Evolutionary conservation across 192 early-diverging fungal species (phyloP).

Genomic region (Allomyces arbusculus): DNA sequence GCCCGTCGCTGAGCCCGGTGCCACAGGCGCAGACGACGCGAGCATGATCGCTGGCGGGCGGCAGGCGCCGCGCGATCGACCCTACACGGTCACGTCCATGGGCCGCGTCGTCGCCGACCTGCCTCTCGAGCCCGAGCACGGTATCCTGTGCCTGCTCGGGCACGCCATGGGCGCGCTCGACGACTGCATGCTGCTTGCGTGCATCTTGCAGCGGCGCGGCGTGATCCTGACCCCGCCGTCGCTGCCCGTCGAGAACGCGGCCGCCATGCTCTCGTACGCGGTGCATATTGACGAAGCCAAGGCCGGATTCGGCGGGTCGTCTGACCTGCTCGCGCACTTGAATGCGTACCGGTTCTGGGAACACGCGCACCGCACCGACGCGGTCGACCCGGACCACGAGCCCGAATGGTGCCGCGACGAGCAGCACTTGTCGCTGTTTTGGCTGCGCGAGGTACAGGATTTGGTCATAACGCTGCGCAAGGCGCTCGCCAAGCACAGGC

Average conservation of each 20-base stretch:
- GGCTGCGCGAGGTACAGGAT: conserved; percentile 13
- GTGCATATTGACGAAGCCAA: conserved; percentile 3
- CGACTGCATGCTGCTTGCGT: conserved; percentile 8
- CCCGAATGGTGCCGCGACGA: conserved; percentile 9
- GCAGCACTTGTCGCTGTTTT: conserved; percentile 11
- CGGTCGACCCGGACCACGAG: conserved; percentile 4
- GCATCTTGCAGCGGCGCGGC: conserved; percentile 9
- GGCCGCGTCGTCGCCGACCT: conserved; percentile 9
- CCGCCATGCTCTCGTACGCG: conserved; percentile 8
- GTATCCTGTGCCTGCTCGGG: conserved; percentile 9
- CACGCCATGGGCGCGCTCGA: conserved; percentile 7
- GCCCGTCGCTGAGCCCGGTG: conserved; percentile 3
- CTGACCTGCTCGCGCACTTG: conserved; percentile 11
- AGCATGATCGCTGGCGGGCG: conserved; percentile 1
- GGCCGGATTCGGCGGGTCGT: conserved; percentile 7
- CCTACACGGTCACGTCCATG: conserved; percentile 8
- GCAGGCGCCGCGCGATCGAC: neutral
- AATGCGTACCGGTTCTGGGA: conserved; percentile 13
- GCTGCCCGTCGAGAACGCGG: conserved; percentile 5
- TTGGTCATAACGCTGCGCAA: conserved; percentile 6
- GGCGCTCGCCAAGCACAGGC: conserved; percentile 4
- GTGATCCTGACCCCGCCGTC: conserved; percentile 9
- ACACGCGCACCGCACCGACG: conserved; percentile 4
- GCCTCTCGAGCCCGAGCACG: conserved; percentile 9
- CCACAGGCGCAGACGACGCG: neutral